Conservation (phyloP, 371 early-diverging fungal species). For the Apophysomyces sp. region DNA sequence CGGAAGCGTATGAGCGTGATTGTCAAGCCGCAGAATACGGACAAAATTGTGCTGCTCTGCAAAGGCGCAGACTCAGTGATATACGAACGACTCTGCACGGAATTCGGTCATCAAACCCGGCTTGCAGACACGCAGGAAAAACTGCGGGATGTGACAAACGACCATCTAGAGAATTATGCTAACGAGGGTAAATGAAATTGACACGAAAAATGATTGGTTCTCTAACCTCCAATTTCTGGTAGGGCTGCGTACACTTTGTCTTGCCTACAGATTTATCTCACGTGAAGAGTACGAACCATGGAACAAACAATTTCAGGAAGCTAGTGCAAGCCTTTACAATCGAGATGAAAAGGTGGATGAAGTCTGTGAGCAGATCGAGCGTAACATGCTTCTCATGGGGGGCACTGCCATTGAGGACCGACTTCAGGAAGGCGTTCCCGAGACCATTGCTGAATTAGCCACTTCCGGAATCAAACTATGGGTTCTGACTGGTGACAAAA, state of each 20-base stretch:
- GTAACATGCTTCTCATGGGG: slow-evolving; percentile 71
- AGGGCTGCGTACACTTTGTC: slow-evolving; percentile 89
- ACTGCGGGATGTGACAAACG: slow-evolving; percentile 46
- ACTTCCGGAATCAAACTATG: slow-evolving; percentile 93
- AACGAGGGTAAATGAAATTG: slow-evolving; percentile 66
- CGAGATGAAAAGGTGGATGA: slow-evolving; percentile 80
- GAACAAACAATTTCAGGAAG: slow-evolving; percentile 74
- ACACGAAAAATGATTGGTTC: neutral
- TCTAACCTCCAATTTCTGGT: slow-evolving; percentile 5
- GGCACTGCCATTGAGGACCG: slow-evolving; percentile 93
- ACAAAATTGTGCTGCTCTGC: slow-evolving; percentile 59
- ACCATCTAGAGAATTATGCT: slow-evolving; percentile 85
- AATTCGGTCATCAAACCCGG: slow-evolving; percentile 26
- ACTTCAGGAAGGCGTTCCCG: slow-evolving; percentile 92
- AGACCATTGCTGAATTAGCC: slow-evolving; percentile 85
- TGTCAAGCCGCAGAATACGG: slow-evolving; percentile 48
- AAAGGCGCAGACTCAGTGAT: slow-evolving; percentile 85
- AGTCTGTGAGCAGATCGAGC: slow-evolving; percentile 81
- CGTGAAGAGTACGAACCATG: slow-evolving; percentile 78
- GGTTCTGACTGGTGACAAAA: slow-evolving; percentile 99
- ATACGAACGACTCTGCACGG: slow-evolving; percentile 43
- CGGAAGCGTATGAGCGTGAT: slow-evolving; percentile 76
- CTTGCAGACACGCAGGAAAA: slow-evolving; percentile 20
- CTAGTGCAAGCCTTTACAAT: slow-evolving; percentile 75
- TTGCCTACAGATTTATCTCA: slow-evolving; percentile 77